Evolutionary conservation across 169 alveolate genomes (phyloP).

Genomic region (Cryptosporidium viatorum): DNA sequence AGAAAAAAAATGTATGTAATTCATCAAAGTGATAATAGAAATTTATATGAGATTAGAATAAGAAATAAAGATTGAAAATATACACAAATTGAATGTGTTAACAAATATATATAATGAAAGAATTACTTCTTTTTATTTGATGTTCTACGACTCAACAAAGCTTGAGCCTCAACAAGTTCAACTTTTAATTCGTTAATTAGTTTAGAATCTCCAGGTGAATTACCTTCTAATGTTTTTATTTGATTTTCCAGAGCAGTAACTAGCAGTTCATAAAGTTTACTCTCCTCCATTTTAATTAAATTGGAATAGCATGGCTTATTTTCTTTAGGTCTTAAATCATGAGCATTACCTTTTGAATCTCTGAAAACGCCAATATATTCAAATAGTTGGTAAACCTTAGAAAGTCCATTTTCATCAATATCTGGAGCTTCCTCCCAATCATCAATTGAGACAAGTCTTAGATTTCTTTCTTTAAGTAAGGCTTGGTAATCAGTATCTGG

Average conservation of each 20-base stretch:
- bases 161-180: constrained; percentile 55
- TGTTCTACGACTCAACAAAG: constrained; percentile 30
- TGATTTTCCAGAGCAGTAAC: constrained; percentile 85
- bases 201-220: constrained; percentile 75
- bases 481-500: constrained; percentile 85
- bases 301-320: constrained; percentile 89
- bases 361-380: constrained; percentile 89
- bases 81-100: background rate
- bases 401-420: constrained; percentile 85
- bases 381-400: constrained; percentile 89
- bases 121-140: constrained; percentile 27
- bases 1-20: background rate
- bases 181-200: constrained; percentile 51
- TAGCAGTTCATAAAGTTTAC: constrained; percentile 78
- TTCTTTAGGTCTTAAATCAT: constrained; percentile 92
- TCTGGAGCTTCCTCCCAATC: constrained; percentile 91
- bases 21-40: background rate
- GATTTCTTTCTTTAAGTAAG: constrained; percentile 82
- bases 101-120: background rate
- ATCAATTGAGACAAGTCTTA: constrained; percentile 85
- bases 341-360: constrained; percentile 89
- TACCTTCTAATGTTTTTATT: constrained; percentile 77
- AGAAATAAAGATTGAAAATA: background rate
- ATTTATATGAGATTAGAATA: background rate
- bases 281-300: constrained; percentile 80